Evolutionary conservation across 768 basidiomycete genomes (phyloP).

Genomic region (Tephrocybe sp.): DNA sequence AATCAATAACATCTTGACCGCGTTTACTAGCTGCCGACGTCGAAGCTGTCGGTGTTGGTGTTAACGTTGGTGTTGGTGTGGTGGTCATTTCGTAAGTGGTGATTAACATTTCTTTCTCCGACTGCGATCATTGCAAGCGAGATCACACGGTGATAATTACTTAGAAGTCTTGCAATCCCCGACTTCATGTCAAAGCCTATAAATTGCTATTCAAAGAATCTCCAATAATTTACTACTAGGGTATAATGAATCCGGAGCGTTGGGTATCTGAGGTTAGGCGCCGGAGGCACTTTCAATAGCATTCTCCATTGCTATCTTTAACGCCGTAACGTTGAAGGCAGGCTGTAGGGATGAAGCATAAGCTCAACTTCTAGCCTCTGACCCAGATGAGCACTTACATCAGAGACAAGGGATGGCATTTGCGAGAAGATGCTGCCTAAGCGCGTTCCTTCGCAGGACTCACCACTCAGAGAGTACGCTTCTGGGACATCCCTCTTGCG

Average conservation of each 20-base stretch:
- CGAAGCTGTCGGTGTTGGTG: slow-evolving; percentile 1
- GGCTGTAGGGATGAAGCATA: not conserved
- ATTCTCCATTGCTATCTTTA: slow-evolving; percentile 1
- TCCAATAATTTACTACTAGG: no score
- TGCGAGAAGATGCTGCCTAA: slow-evolving; percentile 8
- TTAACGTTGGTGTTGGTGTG: slow-evolving; percentile 3
- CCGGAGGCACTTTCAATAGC: not conserved
- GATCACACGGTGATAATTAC: no score
- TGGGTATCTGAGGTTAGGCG: no score
- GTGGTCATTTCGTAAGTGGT: not conserved
- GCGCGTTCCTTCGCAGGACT: slow-evolving; percentile 9
- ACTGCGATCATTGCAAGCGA: no score
- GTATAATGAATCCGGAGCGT: no score
- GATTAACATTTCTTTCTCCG: no score
- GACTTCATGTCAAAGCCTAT: no score
- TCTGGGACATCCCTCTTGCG: not conserved
- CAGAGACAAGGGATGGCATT: not conserved
- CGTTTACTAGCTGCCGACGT: not conserved
- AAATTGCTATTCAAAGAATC: no score
- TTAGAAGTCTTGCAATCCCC: no score
- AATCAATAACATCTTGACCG: slow-evolving; percentile 14
- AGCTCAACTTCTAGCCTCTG: not conserved
- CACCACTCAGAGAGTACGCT: not conserved
- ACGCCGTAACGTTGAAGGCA: not conserved
- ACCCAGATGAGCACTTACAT: not conserved